A percentile compares a stretch with the other conserved stretches of the same genome.
Conservation (phyloP, 2,329 filamentous ascomycete genomes). For the Talaromyces sp. region DNA sequence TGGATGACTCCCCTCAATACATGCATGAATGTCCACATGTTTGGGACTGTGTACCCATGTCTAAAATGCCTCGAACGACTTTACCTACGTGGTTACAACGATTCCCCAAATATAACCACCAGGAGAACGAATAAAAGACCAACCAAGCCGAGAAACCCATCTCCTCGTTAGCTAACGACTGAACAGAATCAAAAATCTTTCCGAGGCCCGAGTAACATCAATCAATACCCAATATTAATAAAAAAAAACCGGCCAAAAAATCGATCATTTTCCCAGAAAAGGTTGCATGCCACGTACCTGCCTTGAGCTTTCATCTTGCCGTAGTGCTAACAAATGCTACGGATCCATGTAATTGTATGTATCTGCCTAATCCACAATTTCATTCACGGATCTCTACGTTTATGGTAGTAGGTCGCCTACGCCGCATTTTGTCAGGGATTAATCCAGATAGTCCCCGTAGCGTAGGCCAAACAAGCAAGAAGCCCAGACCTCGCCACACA, state of each 20-base stretch:
- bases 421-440: constrained; percentile 6
- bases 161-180: not conserved
- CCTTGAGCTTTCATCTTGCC: not conserved
- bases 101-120: not conserved
- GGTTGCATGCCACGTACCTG: not conserved
- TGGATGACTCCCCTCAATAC: not conserved
- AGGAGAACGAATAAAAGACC: not conserved
- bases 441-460: not conserved
- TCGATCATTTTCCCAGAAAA: not conserved
- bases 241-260: too few relatives aligned
- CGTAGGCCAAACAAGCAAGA: not conserved
- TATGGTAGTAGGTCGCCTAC: constrained; percentile 4
- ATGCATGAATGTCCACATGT: not conserved
- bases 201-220: not conserved
- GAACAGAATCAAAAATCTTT: not conserved
- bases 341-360: not conserved
- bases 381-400: not conserved
- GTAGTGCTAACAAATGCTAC: not conserved
- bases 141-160: not conserved
- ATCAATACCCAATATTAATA: not conserved
- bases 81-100: not conserved
- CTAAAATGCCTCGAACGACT: not conserved
- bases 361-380: not conserved
- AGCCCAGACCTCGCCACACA: not conserved
- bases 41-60: not conserved